phyloP scores from a whole-genome alignment of 148 eudicot species.

The Vaccinium vitisidaea region DNA sequence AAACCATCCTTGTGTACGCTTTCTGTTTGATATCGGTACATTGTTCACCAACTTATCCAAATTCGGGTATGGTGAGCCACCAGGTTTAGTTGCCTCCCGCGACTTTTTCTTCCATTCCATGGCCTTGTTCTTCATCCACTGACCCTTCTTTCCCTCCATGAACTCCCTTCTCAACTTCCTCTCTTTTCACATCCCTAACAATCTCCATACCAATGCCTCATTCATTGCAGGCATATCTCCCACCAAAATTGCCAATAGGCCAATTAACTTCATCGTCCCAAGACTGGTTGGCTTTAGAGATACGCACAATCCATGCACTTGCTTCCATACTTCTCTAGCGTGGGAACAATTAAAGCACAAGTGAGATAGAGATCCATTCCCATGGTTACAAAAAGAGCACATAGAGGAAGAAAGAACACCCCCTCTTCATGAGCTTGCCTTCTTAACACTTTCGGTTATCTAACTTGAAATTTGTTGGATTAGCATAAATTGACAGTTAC shows the following conservation, averaged over 20 bases:
- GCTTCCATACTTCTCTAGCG: neutral
- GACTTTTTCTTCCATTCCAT: constrained; percentile 13
- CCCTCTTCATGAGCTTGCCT: too few species aligned
- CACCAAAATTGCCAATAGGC: neutral
- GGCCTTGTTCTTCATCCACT: constrained; percentile 4
- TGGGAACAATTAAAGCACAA: neutral
- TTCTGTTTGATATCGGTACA: neutral
- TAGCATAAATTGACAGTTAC: too few species aligned
- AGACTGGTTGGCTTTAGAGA: neutral
- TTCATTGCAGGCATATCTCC: neutral
- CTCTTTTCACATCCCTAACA: neutral
- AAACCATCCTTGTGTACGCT: neutral
- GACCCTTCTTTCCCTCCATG: neutral
- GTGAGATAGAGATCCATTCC: neutral
- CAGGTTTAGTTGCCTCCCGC: constrained; percentile 6
- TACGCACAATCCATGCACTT: neutral
- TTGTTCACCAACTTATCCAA: neutral
- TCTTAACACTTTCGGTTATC: too few species aligned
- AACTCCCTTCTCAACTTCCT: neutral
- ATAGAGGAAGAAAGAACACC: too few species aligned
- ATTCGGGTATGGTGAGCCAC: constrained; percentile 9
- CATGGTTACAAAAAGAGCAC: too few species aligned
- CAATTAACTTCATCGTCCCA: neutral
- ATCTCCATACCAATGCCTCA: constrained; percentile 7
- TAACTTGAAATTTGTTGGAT: too few species aligned